A percentile compares a stretch with the other conserved stretches of the same genome.
phyloP scores from a whole-genome alignment of 2,329 filamentous ascomycete species.

The Fusarium sp. region DNA sequence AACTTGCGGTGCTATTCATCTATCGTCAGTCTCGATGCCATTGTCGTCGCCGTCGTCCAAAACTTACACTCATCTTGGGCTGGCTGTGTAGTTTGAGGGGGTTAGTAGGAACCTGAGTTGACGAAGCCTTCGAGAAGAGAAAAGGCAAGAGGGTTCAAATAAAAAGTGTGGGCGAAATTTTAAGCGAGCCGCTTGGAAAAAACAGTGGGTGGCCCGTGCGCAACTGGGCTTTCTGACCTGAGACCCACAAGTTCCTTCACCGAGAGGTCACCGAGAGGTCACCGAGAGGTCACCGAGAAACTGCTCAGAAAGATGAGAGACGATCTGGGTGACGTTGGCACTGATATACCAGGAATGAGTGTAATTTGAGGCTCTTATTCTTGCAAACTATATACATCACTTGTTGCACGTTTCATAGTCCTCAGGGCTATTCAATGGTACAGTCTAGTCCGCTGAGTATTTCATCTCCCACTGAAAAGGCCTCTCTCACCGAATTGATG shows the following conservation, averaged over 20 bases:
- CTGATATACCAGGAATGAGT: background rate
- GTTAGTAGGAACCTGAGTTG: conserved; percentile 51
- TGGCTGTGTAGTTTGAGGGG: conserved; percentile 50
- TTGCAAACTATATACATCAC: background rate
- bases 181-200: conserved; percentile 48
- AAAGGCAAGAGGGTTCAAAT: conserved; percentile 47
- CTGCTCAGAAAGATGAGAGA: background rate
- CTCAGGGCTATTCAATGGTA: background rate
- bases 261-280: conserved; percentile 18
- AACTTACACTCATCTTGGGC: conserved; percentile 56
- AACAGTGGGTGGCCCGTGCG: conserved; percentile 41
- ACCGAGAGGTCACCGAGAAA: conserved; percentile 18
- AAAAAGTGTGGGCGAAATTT: conserved; percentile 53
- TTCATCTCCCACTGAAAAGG: background rate
- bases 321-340: background rate
- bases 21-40: conserved; percentile 43
- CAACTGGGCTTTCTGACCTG: background rate
- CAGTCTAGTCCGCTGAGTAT: background rate
- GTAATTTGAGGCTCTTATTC: background rate
- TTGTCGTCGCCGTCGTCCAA: conserved; percentile 29
- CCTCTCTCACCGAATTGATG: conserved; percentile 4
- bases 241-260: conserved; percentile 26
- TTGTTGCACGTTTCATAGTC: background rate
- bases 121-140: conserved; percentile 46
- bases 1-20: conserved; percentile 64